Conservation (phyloP, 2,329 filamentous ascomycete genomes). For the Arthrobotrys megalospora region DNA sequence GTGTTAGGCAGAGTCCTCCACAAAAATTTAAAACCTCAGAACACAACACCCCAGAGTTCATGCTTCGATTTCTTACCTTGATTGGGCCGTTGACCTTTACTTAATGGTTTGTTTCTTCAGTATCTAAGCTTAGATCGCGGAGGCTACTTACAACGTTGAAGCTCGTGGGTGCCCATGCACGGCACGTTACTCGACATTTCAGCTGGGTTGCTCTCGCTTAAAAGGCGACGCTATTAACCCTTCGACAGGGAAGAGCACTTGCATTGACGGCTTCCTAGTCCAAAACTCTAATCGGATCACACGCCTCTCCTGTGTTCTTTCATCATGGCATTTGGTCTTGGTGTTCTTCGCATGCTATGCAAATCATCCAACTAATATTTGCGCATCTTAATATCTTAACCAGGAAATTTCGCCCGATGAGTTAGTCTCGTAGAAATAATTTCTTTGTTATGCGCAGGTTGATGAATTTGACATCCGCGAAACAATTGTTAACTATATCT, state of each 20-base stretch:
- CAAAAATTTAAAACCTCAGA: neutral
- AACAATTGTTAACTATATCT: no score
- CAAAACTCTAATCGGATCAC: constrained; percentile 41
- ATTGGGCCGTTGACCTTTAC: neutral
- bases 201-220: constrained; percentile 32
- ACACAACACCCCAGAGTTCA: constrained; percentile 10
- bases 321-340: constrained; percentile 42
- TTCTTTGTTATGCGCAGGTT: no score
- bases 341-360: constrained; percentile 42
- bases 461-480: no score
- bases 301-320: neutral
- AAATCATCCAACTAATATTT: neutral
- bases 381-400: neutral
- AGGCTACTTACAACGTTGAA: constrained; percentile 9
- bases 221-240: neutral
- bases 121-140: constrained; percentile 35
- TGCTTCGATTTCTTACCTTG: constrained; percentile 28
- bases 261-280: constrained; percentile 23
- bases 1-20: constrained; percentile 48
- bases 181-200: neutral
- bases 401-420: neutral
- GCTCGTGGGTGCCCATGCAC: no score
- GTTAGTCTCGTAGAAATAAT: neutral
- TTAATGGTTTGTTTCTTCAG: neutral
- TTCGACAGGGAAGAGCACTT: neutral